Conservation (phyloP, 192 early-diverging fungal genomes). For the Gonapodya prolifera region DNA sequence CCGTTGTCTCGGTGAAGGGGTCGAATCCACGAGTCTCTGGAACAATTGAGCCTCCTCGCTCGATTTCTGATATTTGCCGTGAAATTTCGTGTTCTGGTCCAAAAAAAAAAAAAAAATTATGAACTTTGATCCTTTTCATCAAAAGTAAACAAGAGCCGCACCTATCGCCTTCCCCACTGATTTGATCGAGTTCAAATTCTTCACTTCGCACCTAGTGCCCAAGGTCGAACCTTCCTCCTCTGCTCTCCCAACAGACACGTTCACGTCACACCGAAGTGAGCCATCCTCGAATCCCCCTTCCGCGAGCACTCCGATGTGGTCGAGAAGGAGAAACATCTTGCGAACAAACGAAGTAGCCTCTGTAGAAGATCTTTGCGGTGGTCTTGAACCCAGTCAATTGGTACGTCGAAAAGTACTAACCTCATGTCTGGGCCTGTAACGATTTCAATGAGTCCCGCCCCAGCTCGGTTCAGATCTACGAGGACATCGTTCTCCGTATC, state of each 20-base stretch:
- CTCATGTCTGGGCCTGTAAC: conserved; percentile 76
- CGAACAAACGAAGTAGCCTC: conserved; percentile 65
- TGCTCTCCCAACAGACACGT: conserved; percentile 64
- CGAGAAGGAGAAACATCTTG: conserved; percentile 62
- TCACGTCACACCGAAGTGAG: conserved; percentile 82
- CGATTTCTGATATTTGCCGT: conserved; percentile 54
- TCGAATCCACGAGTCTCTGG: conserved; percentile 80
- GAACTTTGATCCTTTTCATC: not conserved
- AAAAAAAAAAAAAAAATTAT: not conserved
- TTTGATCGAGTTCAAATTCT: conserved; percentile 67
- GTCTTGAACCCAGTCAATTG: not conserved
- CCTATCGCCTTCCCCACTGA: conserved; percentile 54
- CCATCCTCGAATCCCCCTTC: conserved; percentile 29
- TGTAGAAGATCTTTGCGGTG: conserved; percentile 30
- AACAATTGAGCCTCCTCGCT: conserved; percentile 31
- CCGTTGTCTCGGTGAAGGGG: conserved; percentile 44
- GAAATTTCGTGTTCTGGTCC: conserved; percentile 57
- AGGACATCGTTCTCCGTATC: conserved; percentile 38
- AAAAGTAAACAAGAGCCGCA: conserved; percentile 10
- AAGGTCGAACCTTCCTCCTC: conserved; percentile 27
- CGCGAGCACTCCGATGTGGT: conserved; percentile 43
- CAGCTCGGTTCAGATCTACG: conserved; percentile 78
- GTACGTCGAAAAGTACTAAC: conserved; percentile 6
- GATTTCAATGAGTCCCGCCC: conserved; percentile 80
- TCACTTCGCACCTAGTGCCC: conserved; percentile 61